Base-by-base conservation (phyloP, 768 basidiomycete genomes). In the Scleroderma bovista region DNA sequence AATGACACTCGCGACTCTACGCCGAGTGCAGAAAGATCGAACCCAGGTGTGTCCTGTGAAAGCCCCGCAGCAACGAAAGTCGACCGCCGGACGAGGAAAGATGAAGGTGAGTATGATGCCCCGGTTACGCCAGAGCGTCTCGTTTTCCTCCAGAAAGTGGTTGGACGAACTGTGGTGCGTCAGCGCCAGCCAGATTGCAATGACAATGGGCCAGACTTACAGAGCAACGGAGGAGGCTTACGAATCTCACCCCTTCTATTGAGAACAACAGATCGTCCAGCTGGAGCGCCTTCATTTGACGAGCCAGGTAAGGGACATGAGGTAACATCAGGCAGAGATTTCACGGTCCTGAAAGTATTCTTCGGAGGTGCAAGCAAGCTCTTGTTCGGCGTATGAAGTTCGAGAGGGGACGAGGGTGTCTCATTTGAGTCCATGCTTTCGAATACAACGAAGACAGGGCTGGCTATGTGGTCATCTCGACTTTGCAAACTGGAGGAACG, bases 41-140 rank as follows among this genome's bases (percentile, higher is more conserved):
- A 72, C 32, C 60, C 53, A 12, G 87, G 87, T 1, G 72, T 68
- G 61, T 88, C 83, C 46, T 87, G 75, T 0, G 74, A 60, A 47
- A 89, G 80, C 6, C 88, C 87, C 11, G 87, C 87, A 24, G 86
- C 88, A 54, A 89, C 77, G 60, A 86, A 88, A 2, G 87, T 88
- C 5, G 85, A 82, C 6, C 87, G 80, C 34, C 88, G 84, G 42
- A 89, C 75, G 50, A 86, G 78, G 61, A 86, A 81, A 1, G 79
- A 79, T 0, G 85, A 77, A 1, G 87, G 87, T 6, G 88, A 86
- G 61, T 86, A 88, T 0, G 79, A 82, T 6, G 84, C 77, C 4
- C 74, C 77, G 41, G 84, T 75, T 1, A 89, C 84, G 15, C 86
- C 88, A 17, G 85, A 86, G 13, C 82, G 79, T 26, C 69, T 75